Percentiles rank a stretch among this genome's conserved stretches.
Conservation (phyloP, 257 asterid genomes). For the Solanum stenotomum region DNA sequence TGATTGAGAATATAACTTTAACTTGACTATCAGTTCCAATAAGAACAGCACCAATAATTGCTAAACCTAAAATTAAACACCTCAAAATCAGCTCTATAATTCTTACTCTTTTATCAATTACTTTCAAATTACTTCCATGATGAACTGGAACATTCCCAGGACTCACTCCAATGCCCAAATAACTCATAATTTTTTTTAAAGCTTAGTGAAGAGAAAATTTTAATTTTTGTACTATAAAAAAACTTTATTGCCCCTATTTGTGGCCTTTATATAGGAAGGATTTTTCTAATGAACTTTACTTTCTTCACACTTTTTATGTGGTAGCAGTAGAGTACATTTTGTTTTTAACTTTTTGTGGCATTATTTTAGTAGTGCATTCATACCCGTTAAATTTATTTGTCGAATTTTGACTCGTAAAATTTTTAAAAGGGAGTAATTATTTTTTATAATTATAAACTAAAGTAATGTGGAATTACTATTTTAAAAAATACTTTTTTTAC, state of each 20-base stretch:
- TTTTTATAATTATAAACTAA: background rate
- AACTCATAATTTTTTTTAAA: constrained; percentile 34
- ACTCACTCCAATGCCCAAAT: constrained; percentile 89
- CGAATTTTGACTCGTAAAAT: fast-evolving
- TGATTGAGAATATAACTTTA: constrained; percentile 66
- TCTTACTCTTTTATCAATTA: constrained; percentile 60
- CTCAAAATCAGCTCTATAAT: constrained; percentile 59
- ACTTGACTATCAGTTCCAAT: constrained; percentile 76
- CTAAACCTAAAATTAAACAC: constrained; percentile 57
- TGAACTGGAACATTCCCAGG: constrained; percentile 85
- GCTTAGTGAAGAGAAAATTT: background rate
- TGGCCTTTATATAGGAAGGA: background rate
- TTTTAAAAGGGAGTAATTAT: too few species aligned
- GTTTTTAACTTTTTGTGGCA: background rate
- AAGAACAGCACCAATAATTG: constrained; percentile 61
- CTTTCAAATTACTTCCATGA: constrained; percentile 71
- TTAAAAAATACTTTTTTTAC: too few species aligned
- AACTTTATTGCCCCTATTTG: background rate
- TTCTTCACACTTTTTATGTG: background rate
- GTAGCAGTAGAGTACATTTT: background rate
- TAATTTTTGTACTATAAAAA: background rate
- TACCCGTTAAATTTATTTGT: fast-evolving
- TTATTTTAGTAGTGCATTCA: background rate
- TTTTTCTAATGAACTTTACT: background rate
- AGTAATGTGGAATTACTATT: background rate